phyloP scores from a whole-genome alignment of 108 stramenopile genomes.

The Aureococcus anophagefferens region DNA sequence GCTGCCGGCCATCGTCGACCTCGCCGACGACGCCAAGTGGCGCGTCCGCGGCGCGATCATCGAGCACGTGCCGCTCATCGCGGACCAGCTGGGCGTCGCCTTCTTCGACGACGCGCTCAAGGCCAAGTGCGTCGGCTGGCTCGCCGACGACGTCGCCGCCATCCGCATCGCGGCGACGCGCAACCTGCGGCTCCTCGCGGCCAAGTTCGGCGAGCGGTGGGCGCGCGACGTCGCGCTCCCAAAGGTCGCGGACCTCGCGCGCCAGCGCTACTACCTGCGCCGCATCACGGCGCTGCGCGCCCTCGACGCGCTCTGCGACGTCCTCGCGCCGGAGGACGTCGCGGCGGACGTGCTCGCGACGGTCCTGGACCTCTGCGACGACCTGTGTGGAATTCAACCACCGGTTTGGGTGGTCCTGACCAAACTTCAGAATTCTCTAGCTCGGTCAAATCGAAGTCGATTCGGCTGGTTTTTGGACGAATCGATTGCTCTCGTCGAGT shows the following conservation, averaged over 20 bases:
- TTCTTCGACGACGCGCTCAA: slow-evolving; percentile 74
- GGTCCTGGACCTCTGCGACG: slow-evolving; percentile 29
- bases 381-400: too few species aligned
- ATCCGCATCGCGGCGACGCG: slow-evolving; percentile 81
- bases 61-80: slow-evolving; percentile 81
- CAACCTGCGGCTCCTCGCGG: slow-evolving; percentile 49
- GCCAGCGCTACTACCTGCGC: slow-evolving; percentile 26
- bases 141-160: slow-evolving; percentile 80
- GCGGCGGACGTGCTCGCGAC: slow-evolving; percentile 24
- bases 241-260: slow-evolving; percentile 20
- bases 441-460: too few species aligned
- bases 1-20: slow-evolving; percentile 86
- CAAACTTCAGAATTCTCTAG: too few species aligned
- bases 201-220: slow-evolving; percentile 43
- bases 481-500: too few species aligned
- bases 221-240: slow-evolving; percentile 35
- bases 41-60: slow-evolving; percentile 89
- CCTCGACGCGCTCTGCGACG: slow-evolving; percentile 18
- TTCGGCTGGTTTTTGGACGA: too few species aligned
- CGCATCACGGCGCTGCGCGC: slow-evolving; percentile 41
- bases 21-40: slow-evolving; percentile 94
- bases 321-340: slow-evolving; percentile 6
- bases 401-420: too few species aligned
- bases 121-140: slow-evolving; percentile 78
- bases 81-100: slow-evolving; percentile 75